Base-by-base conservation (phyloP, 805 yeast genomes). In the Spencermartinsiella europaea region DNA sequence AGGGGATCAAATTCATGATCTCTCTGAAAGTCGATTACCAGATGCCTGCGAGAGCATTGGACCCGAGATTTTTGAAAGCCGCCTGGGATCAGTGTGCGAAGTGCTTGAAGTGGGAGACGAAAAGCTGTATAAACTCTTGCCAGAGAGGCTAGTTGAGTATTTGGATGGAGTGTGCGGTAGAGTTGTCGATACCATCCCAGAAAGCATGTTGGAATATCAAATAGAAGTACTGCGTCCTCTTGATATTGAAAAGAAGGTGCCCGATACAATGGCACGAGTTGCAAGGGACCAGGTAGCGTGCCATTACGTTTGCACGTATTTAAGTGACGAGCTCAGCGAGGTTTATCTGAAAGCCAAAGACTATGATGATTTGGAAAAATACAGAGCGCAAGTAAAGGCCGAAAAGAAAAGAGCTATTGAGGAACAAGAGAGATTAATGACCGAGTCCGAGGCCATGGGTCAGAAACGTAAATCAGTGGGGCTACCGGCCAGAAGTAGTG, bases 1-100 rank as follows among this genome's bases (percentile, higher is more conserved):
- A 3, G 40, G 53, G 25, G 65, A 60, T 19, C 46, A 57, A 20
- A 37, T 63, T 33, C 57, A 57, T 20, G 65, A 61, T 33, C 39
- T 52, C 28, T 20, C 42, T 27, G 40, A 51, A 45, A 15, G 34
- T 25, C 28, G 39, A 42, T 17, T 51, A 46, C 22, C 54, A 38
- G 45, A 48, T 42, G 8, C 46, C 31, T 22, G 42, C 44, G 44
- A 38, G 15, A 21, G 17, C 19, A 7, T 60, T 5, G 56, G 58
- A 3, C 37, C 14, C 5, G 46, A 40, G 3, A 7, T 51, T n/a
- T 49, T 53, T 27, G 34, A 34, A 10, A 12, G 34, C 3, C 21
- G 33, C 8, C 42, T 54, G 33, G 36, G 22, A 2, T 4, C 3
- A 2, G 45, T 57, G 4, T 53, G 60, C 40, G 44, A 42, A n/a